Percentiles rank a stretch among this genome's conserved stretches.
Conservation (phyloP, 352 stramenopile genomes). For the Globisporangium heterothallicum region DNA sequence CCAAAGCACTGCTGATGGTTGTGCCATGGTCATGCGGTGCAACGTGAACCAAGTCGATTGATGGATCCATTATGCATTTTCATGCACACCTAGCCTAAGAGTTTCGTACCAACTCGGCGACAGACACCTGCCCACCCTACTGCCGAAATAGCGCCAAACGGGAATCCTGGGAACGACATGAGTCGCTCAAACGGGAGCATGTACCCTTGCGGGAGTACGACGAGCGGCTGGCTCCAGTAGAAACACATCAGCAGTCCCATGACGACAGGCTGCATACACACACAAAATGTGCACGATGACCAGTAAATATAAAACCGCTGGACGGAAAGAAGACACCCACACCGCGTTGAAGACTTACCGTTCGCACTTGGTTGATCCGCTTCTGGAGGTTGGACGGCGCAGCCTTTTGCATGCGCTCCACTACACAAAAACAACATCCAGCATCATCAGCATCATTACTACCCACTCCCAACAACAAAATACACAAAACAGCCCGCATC, state of each 20-base stretch:
- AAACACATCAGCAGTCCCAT: conserved; percentile 48
- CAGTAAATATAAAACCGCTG: no score
- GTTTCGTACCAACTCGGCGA: conserved; percentile 62
- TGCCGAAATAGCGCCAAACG: conserved; percentile 65
- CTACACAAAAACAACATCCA: conserved; percentile 24
- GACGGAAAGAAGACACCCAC: no score
- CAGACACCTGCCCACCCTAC: conserved; percentile 74
- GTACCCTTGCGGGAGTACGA: conserved; percentile 60
- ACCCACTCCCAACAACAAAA: neutral
- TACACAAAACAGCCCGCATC: no score
- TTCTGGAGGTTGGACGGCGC: conserved; percentile 71
- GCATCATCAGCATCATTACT: neutral
- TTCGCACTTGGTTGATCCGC: conserved; percentile 65
- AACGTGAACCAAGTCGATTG: neutral
- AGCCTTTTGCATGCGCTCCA: conserved; percentile 58
- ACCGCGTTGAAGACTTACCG: conserved; percentile 27
- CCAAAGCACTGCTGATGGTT: neutral
- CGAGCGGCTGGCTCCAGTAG: conserved; percentile 79
- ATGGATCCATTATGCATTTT: conserved; percentile 3
- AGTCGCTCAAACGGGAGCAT: conserved; percentile 78
- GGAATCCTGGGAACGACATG: conserved; percentile 72
- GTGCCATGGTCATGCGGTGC: neutral
- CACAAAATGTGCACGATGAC: conserved; percentile 1
- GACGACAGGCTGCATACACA: conserved; percentile 35
- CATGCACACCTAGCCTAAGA: conserved; percentile 37